Evolutionary conservation across 1,284 basidiomycete genomes (phyloP), one percentile per base, ranked within the genome.

Genomic region (Trametes versicolor): DNA sequence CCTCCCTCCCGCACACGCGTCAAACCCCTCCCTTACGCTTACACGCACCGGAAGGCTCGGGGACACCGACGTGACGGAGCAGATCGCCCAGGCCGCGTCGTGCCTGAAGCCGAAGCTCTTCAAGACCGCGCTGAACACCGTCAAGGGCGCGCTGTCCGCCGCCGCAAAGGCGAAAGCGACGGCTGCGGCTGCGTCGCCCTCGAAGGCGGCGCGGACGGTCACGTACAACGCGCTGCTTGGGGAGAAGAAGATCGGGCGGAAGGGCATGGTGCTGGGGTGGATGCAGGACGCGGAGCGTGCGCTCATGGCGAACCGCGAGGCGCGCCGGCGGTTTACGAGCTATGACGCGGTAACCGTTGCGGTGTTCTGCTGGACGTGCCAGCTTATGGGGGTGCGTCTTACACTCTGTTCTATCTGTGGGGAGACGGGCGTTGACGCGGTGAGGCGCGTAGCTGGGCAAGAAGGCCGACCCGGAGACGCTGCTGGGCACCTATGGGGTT

Each of bases 91-190:
- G 59, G 68, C 60, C 36, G 72, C 77, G 37, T 78, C 79, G 7
- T 80, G 79, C 64, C 71, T 80, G 21, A 69, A 68, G 10, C 73
- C 75, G 12, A 75, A 72, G 56, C 65, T 74, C 5, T 81, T 79
- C 69, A 63, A 66, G 36, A 64, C 60, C 13, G 69, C 75, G 2
- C 58, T 79, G 1, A 70, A 69, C 29, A 74, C 70, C 3, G 75
- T 78, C 50, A 73, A 73, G 17, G 53, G 62, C n/a, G 77, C 72
- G 0, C 71, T 76, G 10, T 53, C 69, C 7, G 65, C 71, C 8
- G 34, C 52, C 7, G 36, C 52, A 19, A 0, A 32, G 29, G 29
- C 52, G n/a, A 0, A 63, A 25, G 39, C 68, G 1, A 17, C 4
- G 13, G 37, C 37, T 12, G 37, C 37, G 12, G 37, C 37, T 10